Conservation (phyloP, 2,329 filamentous ascomycete genomes). For the Curvularia spicifera region DNA sequence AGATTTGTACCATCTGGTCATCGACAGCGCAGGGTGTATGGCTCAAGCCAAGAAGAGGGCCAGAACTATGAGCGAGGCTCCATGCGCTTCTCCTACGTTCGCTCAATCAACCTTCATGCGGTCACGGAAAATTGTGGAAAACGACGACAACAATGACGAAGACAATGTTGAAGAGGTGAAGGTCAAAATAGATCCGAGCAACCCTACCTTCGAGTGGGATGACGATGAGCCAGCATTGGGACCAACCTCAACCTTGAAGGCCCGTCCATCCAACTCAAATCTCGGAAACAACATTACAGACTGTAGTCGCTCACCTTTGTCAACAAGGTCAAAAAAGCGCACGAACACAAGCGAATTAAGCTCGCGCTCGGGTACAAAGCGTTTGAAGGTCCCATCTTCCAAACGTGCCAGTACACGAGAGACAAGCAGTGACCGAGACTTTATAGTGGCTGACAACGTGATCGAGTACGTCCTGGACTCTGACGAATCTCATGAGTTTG, state of each 20-base stretch:
- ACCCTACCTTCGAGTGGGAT: constrained; percentile 24
- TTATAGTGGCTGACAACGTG: constrained; percentile 12
- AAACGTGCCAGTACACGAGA: constrained; percentile 7
- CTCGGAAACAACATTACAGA: neutral
- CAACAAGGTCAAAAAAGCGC: neutral
- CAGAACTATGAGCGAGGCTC: constrained; percentile 5
- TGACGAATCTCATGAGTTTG: neutral
- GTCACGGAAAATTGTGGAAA: neutral
- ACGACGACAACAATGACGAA: neutral
- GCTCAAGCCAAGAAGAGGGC: constrained; percentile 10
- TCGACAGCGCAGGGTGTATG: constrained; percentile 18
- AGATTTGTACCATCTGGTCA: constrained; percentile 26
- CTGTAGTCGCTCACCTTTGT: neutral
- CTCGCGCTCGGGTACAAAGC: neutral
- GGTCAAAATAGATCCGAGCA: constrained; percentile 25
- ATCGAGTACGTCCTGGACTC: neutral
- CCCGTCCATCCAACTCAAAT: neutral
- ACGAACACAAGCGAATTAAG: neutral
- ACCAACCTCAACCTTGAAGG: neutral
- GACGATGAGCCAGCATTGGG: constrained; percentile 10
- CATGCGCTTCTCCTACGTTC: neutral
- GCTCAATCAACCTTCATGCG: too few species aligned
- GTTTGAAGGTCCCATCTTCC: neutral
- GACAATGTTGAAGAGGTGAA: neutral
- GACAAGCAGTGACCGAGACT: constrained; percentile 10